Conservation (phyloP, 2,329 filamentous ascomycete genomes). For the Didymella sp. region DNA sequence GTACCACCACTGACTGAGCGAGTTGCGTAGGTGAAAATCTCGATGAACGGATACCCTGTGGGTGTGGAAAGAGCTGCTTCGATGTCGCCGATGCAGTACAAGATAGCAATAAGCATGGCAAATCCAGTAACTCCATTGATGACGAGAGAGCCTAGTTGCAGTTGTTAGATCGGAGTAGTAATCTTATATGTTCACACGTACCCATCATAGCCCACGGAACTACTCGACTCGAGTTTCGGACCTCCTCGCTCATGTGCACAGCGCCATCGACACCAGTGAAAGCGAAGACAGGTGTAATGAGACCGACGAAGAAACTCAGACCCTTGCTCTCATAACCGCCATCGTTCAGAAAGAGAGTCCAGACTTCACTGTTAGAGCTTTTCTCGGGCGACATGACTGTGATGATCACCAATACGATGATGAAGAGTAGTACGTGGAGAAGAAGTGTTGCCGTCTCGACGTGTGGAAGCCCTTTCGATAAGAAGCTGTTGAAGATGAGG, state of each 20-base stretch:
- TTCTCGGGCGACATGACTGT: conserved; percentile 52
- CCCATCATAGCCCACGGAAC: conserved; percentile 22
- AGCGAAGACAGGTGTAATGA: conserved; percentile 38
- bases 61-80: conserved; percentile 28
- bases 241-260: conserved; percentile 26
- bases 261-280: conserved; percentile 28
- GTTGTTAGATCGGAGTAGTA: not conserved
- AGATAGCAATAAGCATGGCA: conserved; percentile 43
- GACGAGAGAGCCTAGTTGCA: conserved; percentile 28
- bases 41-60: conserved; percentile 55
- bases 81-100: conserved; percentile 43
- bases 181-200: not conserved
- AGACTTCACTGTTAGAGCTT: conserved; percentile 45
- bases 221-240: conserved; percentile 24
- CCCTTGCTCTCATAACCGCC: conserved; percentile 53
- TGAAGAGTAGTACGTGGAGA: conserved; percentile 50
- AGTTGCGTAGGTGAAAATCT: conserved; percentile 49
- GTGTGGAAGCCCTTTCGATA: conserved; percentile 50
- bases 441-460: not conserved
- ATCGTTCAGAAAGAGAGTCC: conserved; percentile 54
- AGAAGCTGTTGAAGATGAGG: conserved; percentile 47
- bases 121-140: conserved; percentile 27
- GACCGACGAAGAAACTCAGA: conserved; percentile 51
- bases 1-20: conserved; percentile 47
- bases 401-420: conserved; percentile 57